Conservation (phyloP, 345 rosid species). For the Barbarea vulgaris region DNA sequence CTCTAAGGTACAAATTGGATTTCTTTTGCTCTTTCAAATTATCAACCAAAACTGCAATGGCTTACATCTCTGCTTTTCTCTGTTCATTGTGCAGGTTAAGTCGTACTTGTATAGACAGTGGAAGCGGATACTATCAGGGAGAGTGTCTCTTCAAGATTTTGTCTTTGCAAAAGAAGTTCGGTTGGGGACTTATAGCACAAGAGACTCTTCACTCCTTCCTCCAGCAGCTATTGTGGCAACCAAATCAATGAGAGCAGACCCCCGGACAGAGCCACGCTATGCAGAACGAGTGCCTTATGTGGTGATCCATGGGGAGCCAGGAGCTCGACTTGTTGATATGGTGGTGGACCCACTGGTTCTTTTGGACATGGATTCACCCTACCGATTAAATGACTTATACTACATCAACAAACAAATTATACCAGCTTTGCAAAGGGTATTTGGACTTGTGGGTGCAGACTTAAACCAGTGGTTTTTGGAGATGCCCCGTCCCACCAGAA, state of each 20-base stretch:
- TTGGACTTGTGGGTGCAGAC: constrained; percentile 87
- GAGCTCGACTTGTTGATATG: constrained; percentile 91
- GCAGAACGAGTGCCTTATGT: constrained; percentile 89
- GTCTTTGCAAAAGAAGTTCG: constrained; percentile 97
- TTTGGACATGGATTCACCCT: constrained; percentile 73
- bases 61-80: constrained; percentile 21
- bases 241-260: constrained; percentile 84
- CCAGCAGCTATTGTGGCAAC: constrained; percentile 94
- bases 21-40: constrained; percentile 11
- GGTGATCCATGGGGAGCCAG: constrained; percentile 93
- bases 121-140: constrained; percentile 81
- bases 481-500: constrained; percentile 86
- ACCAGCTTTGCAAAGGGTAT: constrained; percentile 85
- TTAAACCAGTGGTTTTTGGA: constrained; percentile 80
- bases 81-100: constrained; percentile 57
- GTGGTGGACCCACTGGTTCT: constrained; percentile 90
- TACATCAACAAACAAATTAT: constrained; percentile 94
- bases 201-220: constrained; percentile 70
- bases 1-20: constrained; percentile 50
- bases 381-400: constrained; percentile 79
- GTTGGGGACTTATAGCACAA: constrained; percentile 77
- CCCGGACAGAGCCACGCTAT: constrained; percentile 89
- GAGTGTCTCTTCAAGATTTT: constrained; percentile 90
- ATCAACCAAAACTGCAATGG: constrained; percentile 18
- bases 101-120: constrained; percentile 83